Evolutionary conservation across 2,329 filamentous ascomycete species (phyloP).

Genomic region (Trichoderma cornu-damae): DNA sequence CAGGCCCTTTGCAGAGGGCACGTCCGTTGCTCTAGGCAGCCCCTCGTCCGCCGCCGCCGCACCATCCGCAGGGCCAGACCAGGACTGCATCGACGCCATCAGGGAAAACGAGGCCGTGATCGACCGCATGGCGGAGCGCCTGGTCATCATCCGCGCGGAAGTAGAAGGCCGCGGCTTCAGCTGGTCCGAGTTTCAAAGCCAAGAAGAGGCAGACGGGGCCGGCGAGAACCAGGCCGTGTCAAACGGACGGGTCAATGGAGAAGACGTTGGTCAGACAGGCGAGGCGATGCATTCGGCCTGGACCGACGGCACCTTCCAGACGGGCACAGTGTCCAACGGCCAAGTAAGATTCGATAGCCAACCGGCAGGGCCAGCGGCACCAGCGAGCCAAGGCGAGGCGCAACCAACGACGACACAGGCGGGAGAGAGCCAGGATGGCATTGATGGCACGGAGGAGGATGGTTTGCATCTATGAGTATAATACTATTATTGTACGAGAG

Average conservation of each 20-base stretch:
- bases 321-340: conserved; percentile 50
- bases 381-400: conserved; percentile 49
- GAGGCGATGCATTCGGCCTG: conserved; percentile 42
- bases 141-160: conserved; percentile 59
- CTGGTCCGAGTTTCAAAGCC: conserved; percentile 53
- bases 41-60: conserved; percentile 5
- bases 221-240: conserved; percentile 18
- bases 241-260: conserved; percentile 10
- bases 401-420: conserved; percentile 52
- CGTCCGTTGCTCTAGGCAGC: conserved; percentile 29
- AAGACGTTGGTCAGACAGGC: background rate
- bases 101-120: conserved; percentile 67
- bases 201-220: conserved; percentile 37
- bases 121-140: conserved; percentile 59
- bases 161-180: conserved; percentile 53
- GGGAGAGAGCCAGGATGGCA: conserved; percentile 49
- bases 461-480: conserved; percentile 56
- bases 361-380: conserved; percentile 36
- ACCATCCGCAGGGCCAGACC: conserved; percentile 44
- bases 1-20: conserved; percentile 58
- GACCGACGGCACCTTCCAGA: conserved; percentile 60
- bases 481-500: background rate
- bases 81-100: conserved; percentile 69
- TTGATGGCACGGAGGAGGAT: conserved; percentile 43
- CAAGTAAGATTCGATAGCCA: conserved; percentile 42